Base-by-base conservation (phyloP, 352 stramenopile genomes). In the Pythium periplocum region DNA sequence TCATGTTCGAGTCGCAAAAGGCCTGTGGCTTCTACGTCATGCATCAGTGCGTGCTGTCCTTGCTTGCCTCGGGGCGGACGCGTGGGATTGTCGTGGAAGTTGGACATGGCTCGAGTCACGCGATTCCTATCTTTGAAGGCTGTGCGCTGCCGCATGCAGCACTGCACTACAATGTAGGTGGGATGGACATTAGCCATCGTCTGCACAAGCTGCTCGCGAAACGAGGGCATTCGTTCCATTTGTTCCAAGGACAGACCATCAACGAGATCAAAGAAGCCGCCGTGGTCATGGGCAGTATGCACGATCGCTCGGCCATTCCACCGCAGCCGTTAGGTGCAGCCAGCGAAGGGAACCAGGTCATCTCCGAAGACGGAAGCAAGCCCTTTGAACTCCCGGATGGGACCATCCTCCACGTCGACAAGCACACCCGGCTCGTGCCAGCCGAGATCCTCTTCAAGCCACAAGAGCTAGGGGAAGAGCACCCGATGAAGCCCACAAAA, bases 381-480 rank as follows among this genome's bases (percentile, higher is more conserved):
- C 68, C 82, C 0, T 95, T 90, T 41, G 80, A 95, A 53, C 62
- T 95, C 5, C 84, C 84, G 0, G 83, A 93, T 35, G 89, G 89
- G n/a, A 93, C 90, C 26, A 64, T 93, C 34, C 59, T 97, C 30
- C 78, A 90, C 32, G 74, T 96, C 35, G 83, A 92, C 62, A 75
- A 69, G 12, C 68, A 87, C n/a, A 89, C 82, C 3, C 86, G 89
- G 26, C 65, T 69, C 26, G 61, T 64, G 6, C 79, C 81, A 1
- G 81, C 81, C 10, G 87, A 96, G 54, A 65, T 92, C 30, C 66
- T 97, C 35, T 96, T 96, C 61, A 73, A 86, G 30, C 84, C 88
- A 1, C 76, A 83, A 8, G 70, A 98, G 42, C 73, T 96, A 30
- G 87, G 97, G 45, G 92, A 98, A 50, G 97, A 98, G 66, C 96